Evolutionary conservation across 371 early-diverging fungal genomes (phyloP).

Genomic region (Chytridium lagenaria): DNA sequence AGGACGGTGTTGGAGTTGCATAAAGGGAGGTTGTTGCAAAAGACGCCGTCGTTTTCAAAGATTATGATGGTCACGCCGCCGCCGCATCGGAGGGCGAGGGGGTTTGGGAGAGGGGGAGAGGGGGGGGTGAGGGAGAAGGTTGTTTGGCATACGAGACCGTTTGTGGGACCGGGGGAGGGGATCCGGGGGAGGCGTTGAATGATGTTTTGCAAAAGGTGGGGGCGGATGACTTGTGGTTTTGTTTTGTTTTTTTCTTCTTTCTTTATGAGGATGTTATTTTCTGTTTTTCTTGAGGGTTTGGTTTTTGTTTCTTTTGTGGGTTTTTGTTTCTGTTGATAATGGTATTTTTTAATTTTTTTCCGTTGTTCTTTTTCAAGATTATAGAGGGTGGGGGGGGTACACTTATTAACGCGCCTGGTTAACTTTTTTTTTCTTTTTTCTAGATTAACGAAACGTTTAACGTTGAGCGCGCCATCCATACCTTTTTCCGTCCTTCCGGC

Average conservation of each 20-base stretch:
- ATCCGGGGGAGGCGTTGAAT: slow-evolving; percentile 14
- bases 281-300: no score
- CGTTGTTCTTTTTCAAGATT: no score
- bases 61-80: not conserved
- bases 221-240: not conserved
- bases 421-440: not conserved
- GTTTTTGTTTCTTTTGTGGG: no score
- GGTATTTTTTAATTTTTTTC: no score
- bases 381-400: not conserved
- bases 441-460: slow-evolving; percentile 15
- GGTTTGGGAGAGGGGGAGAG: not conserved
- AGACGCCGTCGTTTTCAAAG: not conserved
- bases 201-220: slow-evolving; percentile 10
- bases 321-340: no score
- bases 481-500: not conserved
- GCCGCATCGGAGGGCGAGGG: slow-evolving; percentile 1
- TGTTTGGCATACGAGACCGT: slow-evolving; percentile 9
- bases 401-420: not conserved
- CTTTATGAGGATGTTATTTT: no score
- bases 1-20: not conserved
- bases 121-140: not conserved
- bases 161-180: slow-evolving; percentile 6
- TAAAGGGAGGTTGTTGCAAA: slow-evolving; percentile 13
- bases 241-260: not conserved
- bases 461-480: not conserved